Evolutionary conservation across 169 alveolate genomes (phyloP).

Genomic region (Cryptosporidium parvum): DNA sequence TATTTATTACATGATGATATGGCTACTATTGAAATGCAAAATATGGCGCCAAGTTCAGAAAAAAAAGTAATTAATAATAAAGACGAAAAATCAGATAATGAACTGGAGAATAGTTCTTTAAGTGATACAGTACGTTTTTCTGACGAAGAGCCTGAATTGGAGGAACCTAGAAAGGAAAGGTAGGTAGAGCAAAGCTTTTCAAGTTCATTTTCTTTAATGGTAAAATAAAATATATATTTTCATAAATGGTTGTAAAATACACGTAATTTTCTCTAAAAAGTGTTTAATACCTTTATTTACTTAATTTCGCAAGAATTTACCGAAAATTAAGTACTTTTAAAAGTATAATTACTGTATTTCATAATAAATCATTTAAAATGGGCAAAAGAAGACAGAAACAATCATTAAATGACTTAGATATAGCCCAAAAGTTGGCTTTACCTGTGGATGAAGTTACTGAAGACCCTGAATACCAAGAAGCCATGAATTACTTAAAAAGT

Average conservation of each 20-base stretch:
- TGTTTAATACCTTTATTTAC: neutral
- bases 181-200: neutral
- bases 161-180: slow-evolving; percentile 41
- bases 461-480: slow-evolving; percentile 39
- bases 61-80: neutral
- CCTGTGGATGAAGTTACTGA: slow-evolving; percentile 9
- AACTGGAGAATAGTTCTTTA: neutral
- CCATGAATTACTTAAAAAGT: slow-evolving; percentile 34
- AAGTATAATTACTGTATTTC: neutral
- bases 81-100: slow-evolving; percentile 6
- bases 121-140: neutral
- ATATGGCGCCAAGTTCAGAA: slow-evolving; percentile 28
- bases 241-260: neutral
- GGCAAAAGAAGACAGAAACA: neutral
- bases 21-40: slow-evolving; percentile 24
- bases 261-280: neutral
- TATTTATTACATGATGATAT: slow-evolving; percentile 34
- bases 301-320: too few species aligned
- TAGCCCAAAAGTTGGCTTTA: neutral
- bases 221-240: too few species aligned
- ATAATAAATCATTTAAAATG: neutral
- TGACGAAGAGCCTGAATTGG: slow-evolving; percentile 17
- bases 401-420: neutral
- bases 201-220: neutral
- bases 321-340: neutral